These are phyloP conservation scores for Wallacemonas sp. DNA, from an alignment of 208 protist genomes.

Conservation along the genomic window DNA sequence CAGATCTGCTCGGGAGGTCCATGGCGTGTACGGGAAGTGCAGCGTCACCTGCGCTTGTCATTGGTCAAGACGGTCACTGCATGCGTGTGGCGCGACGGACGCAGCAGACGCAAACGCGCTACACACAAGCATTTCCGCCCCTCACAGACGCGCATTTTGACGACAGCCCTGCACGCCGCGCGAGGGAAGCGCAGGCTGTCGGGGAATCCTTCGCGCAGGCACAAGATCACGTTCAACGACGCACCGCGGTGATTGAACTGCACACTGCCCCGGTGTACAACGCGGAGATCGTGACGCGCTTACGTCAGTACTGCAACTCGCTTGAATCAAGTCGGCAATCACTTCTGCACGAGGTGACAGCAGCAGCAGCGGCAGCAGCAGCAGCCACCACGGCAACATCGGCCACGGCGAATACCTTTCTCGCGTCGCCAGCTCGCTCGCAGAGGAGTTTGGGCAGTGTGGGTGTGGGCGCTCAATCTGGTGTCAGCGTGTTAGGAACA, in stretches of 20 bases:
- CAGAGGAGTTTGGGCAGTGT: too few relatives aligned
- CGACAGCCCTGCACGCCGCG: too few relatives aligned
- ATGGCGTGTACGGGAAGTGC: neutral
- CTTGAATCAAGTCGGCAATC: conserved; percentile 36
- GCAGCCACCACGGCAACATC: neutral
- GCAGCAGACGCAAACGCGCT: conserved; percentile 13
- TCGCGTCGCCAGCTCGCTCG: too few relatives aligned
- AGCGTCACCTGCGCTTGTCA: neutral
- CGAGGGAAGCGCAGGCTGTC: too few relatives aligned
- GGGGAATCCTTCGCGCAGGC: neutral
- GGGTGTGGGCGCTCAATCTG: neutral
- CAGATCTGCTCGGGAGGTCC: neutral
- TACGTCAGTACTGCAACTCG: conserved; percentile 32
- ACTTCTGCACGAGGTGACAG: conserved; percentile 16
- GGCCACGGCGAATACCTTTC: too few relatives aligned
- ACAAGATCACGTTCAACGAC: neutral
- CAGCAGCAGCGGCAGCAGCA: neutral
- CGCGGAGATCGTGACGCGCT: conserved; percentile 30
- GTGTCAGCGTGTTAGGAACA: neutral
- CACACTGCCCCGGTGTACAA: conserved; percentile 42
- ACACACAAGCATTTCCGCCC: neutral
- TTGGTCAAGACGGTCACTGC: neutral
- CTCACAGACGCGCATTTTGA: neutral
- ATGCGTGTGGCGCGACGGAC: neutral
- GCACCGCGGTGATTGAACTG: conserved; percentile 38